Evolutionary conservation across 1,284 basidiomycete genomes (phyloP).

Genomic region (Ustilago shanxiensis): DNA sequence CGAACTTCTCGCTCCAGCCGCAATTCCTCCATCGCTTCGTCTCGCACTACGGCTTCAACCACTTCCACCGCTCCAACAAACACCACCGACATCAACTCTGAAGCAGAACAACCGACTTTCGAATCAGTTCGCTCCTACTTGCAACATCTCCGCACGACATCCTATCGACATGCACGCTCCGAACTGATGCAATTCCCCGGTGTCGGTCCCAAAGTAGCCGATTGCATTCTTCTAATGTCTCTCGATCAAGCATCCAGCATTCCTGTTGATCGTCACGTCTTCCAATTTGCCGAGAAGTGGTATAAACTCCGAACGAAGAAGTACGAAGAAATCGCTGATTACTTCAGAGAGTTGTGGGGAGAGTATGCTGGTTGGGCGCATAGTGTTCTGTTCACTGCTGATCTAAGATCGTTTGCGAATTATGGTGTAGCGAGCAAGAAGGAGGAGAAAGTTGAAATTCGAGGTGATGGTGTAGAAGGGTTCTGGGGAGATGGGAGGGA

Average conservation of each 20-base stretch:
- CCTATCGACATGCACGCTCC: slow-evolving; percentile 77
- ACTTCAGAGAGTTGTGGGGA: slow-evolving; percentile 66
- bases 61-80: neutral
- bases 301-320: slow-evolving; percentile 61
- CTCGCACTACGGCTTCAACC: neutral
- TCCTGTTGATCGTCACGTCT: slow-evolving; percentile 69
- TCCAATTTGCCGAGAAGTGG: slow-evolving; percentile 67
- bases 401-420: slow-evolving; percentile 57
- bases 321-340: slow-evolving; percentile 66
- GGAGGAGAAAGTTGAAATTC: slow-evolving; percentile 35
- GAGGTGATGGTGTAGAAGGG: slow-evolving; percentile 1
- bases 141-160: slow-evolving; percentile 73
- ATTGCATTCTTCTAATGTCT: slow-evolving; percentile 92
- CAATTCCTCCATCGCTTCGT: slow-evolving; percentile 7
- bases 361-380: slow-evolving; percentile 69
- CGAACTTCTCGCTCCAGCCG: slow-evolving; percentile 15
- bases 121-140: slow-evolving; percentile 75
- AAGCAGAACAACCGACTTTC: slow-evolving; percentile 27
- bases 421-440: slow-evolving; percentile 47
- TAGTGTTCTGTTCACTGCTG: slow-evolving; percentile 65
- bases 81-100: neutral
- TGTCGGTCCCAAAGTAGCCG: slow-evolving; percentile 83
- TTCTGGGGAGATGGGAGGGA: slow-evolving; percentile 23
- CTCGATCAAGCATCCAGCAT: slow-evolving; percentile 78
- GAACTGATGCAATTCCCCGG: slow-evolving; percentile 85